Base-by-base conservation (phyloP, 2,329 filamentous ascomycete genomes). In the Lecanicillium sp. region DNA sequence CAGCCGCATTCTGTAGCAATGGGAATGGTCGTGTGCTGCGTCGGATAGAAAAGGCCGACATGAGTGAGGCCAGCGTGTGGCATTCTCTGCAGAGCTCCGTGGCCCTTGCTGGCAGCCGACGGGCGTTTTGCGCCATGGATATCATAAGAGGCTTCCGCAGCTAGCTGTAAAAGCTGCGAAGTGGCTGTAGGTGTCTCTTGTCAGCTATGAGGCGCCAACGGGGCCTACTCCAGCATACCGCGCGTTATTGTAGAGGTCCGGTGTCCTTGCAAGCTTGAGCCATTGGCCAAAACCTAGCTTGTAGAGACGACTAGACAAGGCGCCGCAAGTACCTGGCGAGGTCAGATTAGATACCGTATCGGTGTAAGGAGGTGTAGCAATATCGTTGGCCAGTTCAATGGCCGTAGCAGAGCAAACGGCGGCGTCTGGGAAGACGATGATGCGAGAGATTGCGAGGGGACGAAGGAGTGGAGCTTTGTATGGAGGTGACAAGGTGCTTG, bases 61-160 rank as follows among this genome's bases (percentile, higher is more conserved):
- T 25, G 32, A 6, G 37, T 17, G 9, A 33, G 35, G 14, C 36
- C 30, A 18, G 36, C 40, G 5, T 6, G 11, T 11, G 22, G 22
- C 41, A 33, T 29, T 49, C 48, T 20, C 40, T 32, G 16, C 46
- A 47, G 25, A 48, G 37, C 18, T 46, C 35, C 20, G 40, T 43
- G 20, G 38, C 47, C 34, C 43, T 43, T 11, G 41, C 42, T n/a
- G 48, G 48, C 5, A 48, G 45, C 42, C 48, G 43, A 15, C 48
- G 40, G 18, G 45, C 44, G 33, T 31, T 44, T 31, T 43, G 46
- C 31, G 43, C 44, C 11, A 53, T 27, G 14, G 44, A 44, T 13
- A 50, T 44, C 51, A 53, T 53, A 6, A 25, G 22, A 6, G 22
- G 22, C 11, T 11, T 6, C 22, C 22, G 22, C 22, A 25, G 33